Conservation (phyloP, 768 basidiomycete species). For the Serendipita sp. region DNA sequence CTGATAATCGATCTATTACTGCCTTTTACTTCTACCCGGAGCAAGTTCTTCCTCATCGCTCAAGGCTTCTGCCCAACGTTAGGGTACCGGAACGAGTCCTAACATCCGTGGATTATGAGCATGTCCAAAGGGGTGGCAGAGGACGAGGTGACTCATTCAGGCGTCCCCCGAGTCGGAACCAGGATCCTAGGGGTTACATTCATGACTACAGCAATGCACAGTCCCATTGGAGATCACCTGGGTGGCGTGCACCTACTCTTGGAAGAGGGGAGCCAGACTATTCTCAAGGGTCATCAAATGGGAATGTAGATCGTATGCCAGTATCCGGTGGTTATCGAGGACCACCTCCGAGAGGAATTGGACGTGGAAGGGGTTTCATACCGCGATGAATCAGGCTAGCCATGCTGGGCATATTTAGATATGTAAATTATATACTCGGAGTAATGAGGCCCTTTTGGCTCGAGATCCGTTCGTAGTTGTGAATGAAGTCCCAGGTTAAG, state of each 20-base stretch:
- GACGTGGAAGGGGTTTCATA: not conserved
- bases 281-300: not conserved
- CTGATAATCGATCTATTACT: conserved; percentile 74
- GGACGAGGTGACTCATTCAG: conserved; percentile 20
- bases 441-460: not conserved
- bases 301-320: not conserved
- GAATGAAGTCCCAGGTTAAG: too few relatives aligned
- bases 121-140: conserved; percentile 30
- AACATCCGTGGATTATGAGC: conserved; percentile 53
- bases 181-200: not conserved
- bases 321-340: not conserved
- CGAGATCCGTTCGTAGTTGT: too few relatives aligned
- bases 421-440: not conserved
- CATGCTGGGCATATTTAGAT: not conserved
- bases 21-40: conserved; percentile 80
- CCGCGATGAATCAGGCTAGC: not conserved
- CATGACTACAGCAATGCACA: not conserved
- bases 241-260: conserved; percentile 3
- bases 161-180: conserved; percentile 3
- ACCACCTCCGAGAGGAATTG: not conserved
- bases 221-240: too few relatives aligned
- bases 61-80: conserved; percentile 61
- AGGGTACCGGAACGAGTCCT: conserved; percentile 44
- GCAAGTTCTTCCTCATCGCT: conserved; percentile 73
- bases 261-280: conserved; percentile 5